Conservation (phyloP, 192 early-diverging fungal genomes). For the Cladochytrium replicatum region DNA sequence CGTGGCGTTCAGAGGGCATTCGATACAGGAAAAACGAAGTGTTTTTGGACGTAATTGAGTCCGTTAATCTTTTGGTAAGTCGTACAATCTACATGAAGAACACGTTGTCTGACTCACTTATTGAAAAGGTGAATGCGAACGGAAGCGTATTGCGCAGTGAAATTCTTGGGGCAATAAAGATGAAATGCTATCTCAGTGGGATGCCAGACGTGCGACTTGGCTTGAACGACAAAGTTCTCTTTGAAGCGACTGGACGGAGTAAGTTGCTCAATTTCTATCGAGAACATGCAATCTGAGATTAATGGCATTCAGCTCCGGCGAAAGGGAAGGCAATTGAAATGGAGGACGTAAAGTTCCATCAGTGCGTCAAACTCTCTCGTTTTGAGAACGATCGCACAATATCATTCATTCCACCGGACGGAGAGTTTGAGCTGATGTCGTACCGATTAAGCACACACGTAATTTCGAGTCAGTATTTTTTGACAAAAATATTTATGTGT, state of each 20-base stretch:
- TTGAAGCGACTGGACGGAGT: constrained; percentile 81
- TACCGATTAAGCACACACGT: constrained; percentile 69
- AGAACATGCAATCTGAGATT: not conserved
- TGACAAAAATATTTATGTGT: no score
- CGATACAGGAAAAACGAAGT: constrained; percentile 98
- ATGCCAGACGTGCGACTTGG: constrained; percentile 97
- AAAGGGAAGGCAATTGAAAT: constrained; percentile 70
- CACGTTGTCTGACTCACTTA: constrained; percentile 54
- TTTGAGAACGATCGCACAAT: constrained; percentile 97
- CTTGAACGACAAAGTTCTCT: constrained; percentile 92
- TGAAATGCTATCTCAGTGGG: constrained; percentile 92
- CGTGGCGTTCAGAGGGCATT: constrained; percentile 90
- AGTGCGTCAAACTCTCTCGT: constrained; percentile 88
- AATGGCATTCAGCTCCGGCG: constrained; percentile 8
- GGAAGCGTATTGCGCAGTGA: constrained; percentile 85
- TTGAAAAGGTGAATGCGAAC: constrained; percentile 54
- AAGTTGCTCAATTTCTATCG: constrained; percentile 39
- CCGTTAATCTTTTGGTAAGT: constrained; percentile 85
- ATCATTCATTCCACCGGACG: constrained; percentile 96
- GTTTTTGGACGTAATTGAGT: constrained; percentile 98
- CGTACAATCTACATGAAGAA: constrained; percentile 38
- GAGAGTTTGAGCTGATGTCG: constrained; percentile 94
- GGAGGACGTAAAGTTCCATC: constrained; percentile 98
- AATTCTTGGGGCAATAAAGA: constrained; percentile 84
- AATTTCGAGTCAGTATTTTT: no score